Conservation (phyloP, 2,329 filamentous ascomycete species). For the Xylariales sp. region DNA sequence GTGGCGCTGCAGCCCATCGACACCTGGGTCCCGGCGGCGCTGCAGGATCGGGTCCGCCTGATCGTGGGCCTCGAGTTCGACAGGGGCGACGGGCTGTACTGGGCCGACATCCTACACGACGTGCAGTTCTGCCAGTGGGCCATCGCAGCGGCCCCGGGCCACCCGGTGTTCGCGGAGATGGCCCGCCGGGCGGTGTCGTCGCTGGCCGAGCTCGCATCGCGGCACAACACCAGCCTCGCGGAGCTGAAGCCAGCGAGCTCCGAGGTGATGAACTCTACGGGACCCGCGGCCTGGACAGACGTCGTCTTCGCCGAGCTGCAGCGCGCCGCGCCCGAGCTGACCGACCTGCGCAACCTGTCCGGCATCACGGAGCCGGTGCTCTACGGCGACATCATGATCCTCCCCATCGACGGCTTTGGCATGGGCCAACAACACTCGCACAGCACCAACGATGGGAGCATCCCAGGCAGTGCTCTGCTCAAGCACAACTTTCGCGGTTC, state of each 20-base stretch:
- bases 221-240: conserved; percentile 4
- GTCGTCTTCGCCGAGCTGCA: conserved; percentile 23
- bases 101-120: conserved; percentile 22
- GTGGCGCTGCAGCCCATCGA: conserved; percentile 33
- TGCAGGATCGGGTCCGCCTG: conserved; percentile 15
- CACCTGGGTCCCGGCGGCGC: conserved; percentile 47
- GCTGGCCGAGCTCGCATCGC: conserved; percentile 12
- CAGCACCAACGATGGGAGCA: conserved; percentile 20
- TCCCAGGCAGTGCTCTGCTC: conserved; percentile 19
- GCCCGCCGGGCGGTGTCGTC: conserved; percentile 15
- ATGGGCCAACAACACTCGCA: conserved; percentile 22
- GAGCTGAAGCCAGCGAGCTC: conserved; percentile 16
- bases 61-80: conserved; percentile 29
- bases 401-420: conserved; percentile 22
- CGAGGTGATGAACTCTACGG: conserved; percentile 26
- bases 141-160: conserved; percentile 26
- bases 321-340: conserved; percentile 13
- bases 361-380: conserved; percentile 10
- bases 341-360: conserved; percentile 8
- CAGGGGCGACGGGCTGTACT: conserved; percentile 17
- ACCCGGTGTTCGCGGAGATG: conserved; percentile 24
- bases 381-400: conserved; percentile 15
- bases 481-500: conserved; percentile 20
- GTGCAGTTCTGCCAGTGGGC: conserved; percentile 32
- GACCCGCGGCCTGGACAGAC: conserved; percentile 26